Percentiles rank a stretch among this genome's conserved stretches.
Evolutionary conservation across 1,284 basidiomycete genomes (phyloP).

Genomic region (Cutaneotrichosporon sp.): DNA sequence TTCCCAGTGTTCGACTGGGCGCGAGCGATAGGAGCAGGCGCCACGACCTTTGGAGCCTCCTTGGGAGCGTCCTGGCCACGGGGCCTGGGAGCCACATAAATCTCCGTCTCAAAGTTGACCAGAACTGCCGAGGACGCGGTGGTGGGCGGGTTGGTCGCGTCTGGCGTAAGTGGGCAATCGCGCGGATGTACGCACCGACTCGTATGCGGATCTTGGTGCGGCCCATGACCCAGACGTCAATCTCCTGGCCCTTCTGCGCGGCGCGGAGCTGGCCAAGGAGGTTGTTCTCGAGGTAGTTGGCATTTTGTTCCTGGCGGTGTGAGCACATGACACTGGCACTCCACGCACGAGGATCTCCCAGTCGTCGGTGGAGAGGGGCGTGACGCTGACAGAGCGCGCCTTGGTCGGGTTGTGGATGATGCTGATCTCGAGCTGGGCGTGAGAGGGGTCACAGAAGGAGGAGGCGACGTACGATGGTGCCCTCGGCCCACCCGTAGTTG

Average conservation of each 20-base stretch:
- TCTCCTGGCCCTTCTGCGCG: slow-evolving; percentile 76
- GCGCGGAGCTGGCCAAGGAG: slow-evolving; percentile 90
- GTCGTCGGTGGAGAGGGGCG: slow-evolving; percentile 87
- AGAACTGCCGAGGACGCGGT: slow-evolving; percentile 57
- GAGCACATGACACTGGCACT: background rate
- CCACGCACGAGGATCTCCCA: slow-evolving; percentile 91
- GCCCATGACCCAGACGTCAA: slow-evolving; percentile 90
- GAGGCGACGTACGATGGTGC: slow-evolving; percentile 67
- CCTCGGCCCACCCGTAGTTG: slow-evolving; percentile 70
- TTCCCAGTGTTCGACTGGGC: slow-evolving; percentile 6
- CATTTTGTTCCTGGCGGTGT: slow-evolving; percentile 60
- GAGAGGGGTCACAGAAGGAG: background rate
- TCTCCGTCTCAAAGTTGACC: slow-evolving; percentile 84
- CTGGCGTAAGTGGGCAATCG: slow-evolving; percentile 30
- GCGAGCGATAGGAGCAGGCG: slow-evolving; percentile 3
- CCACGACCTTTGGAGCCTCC: slow-evolving; percentile 19
- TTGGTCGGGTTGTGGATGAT: slow-evolving; percentile 75
- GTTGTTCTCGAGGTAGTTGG: slow-evolving; percentile 84
- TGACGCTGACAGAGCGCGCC: slow-evolving; percentile 78
- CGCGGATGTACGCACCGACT: slow-evolving; percentile 63
- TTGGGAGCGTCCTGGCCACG: slow-evolving; percentile 26
- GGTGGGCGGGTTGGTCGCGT: slow-evolving; percentile 49
- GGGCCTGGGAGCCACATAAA: slow-evolving; percentile 83
- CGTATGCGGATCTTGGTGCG: slow-evolving; percentile 79
- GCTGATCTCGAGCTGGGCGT: slow-evolving; percentile 77